Conservation (phyloP, 257 asterid genomes). For the Oldenlandia corymbosa region DNA sequence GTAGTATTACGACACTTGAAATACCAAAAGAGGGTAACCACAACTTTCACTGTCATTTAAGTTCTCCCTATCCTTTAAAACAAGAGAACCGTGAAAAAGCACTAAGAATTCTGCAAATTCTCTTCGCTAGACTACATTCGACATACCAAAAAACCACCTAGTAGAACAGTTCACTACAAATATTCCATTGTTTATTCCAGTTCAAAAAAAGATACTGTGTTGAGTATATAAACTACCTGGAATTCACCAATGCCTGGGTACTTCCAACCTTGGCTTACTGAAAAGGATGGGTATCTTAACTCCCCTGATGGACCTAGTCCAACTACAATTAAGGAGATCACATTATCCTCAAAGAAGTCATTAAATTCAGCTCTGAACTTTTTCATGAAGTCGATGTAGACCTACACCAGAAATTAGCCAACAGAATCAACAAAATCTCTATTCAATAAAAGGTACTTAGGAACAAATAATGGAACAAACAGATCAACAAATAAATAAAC, state of each 20-base stretch:
- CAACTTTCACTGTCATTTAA: background rate
- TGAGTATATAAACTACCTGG: constrained; percentile 45
- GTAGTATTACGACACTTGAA: background rate
- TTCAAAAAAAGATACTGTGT: background rate
- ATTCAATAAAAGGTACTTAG: background rate
- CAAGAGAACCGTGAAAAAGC: background rate
- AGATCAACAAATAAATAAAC: background rate
- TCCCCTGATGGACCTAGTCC: constrained; percentile 96
- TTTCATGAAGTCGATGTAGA: constrained; percentile 86
- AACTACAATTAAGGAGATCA: constrained; percentile 62
- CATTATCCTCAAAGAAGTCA: constrained; percentile 63
- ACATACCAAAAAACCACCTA: background rate
- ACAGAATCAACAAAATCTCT: constrained; percentile 4
- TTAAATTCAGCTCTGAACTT: constrained; percentile 82
- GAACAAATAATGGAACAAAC: background rate
- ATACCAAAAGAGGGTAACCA: background rate
- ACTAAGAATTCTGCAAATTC: background rate
- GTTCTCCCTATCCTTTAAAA: background rate
- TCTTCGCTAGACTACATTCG: background rate
- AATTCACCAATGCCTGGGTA: constrained; percentile 92
- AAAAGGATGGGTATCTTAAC: constrained; percentile 74
- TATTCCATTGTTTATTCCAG: background rate
- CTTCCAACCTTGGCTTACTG: constrained; percentile 89
- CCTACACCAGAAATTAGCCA: constrained; percentile 45
- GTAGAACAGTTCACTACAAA: background rate